These are phyloP conservation scores for Dichomitus squalens DNA, from an alignment of 1,284 basidiomycete genomes.

Conservation along the genomic window DNA sequence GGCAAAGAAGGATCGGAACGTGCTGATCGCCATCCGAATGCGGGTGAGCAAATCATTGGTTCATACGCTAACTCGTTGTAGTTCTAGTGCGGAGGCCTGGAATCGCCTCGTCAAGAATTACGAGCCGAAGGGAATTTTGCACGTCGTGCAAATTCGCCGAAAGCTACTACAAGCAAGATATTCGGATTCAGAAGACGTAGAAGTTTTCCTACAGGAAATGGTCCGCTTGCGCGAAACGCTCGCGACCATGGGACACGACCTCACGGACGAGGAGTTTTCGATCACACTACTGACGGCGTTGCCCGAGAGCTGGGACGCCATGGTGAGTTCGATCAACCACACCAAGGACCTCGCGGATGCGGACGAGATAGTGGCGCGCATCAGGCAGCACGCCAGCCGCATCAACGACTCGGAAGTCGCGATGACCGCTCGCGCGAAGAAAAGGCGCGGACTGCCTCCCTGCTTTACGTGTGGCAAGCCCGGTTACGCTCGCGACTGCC, in stretches of 20 bases:
- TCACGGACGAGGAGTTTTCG: constrained; percentile 36
- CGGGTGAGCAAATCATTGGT: constrained; percentile 1
- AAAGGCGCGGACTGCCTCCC: too few species aligned
- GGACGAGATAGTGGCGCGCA: constrained; percentile 32
- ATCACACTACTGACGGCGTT: constrained; percentile 38
- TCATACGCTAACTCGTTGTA: background rate
- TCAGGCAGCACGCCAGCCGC: constrained; percentile 32
- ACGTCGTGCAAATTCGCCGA: constrained; percentile 26
- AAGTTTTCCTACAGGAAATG: constrained; percentile 34
- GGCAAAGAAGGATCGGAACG: background rate
- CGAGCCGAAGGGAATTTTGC: constrained; percentile 30
- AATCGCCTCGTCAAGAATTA: constrained; percentile 28
- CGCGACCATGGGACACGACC: constrained; percentile 4
- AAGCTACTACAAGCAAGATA: constrained; percentile 30
- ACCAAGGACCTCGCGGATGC: constrained; percentile 27
- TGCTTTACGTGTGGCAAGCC: constrained; percentile 3
- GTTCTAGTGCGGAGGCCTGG: constrained; percentile 24
- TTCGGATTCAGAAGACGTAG: constrained; percentile 30
- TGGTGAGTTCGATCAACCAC: constrained; percentile 28
- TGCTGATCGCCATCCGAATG: constrained; percentile 1
- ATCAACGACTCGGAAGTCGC: background rate
- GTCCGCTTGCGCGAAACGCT: constrained; percentile 26
- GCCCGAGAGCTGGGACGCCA: constrained; percentile 39
- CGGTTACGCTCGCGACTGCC: too few species aligned
- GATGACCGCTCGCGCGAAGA: too few species aligned